Evolutionary conservation across 2,329 filamentous ascomycete genomes (phyloP).

Genomic region (Cephalotrichum gorgonifer): DNA sequence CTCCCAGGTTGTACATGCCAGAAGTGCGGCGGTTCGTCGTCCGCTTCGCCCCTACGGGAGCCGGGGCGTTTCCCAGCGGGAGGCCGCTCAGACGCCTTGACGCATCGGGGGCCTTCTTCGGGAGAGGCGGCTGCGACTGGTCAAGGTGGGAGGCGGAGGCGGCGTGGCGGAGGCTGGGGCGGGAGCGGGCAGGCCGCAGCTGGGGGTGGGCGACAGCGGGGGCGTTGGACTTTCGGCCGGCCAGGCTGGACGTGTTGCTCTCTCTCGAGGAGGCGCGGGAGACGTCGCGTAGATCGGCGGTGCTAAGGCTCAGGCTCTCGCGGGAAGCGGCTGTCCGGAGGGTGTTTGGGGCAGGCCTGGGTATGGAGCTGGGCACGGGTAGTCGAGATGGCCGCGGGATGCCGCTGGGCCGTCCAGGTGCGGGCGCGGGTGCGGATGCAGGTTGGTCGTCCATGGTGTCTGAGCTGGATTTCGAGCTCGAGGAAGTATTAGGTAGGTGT

Average conservation of each 20-base stretch:
- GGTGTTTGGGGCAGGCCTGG: slow-evolving; percentile 2
- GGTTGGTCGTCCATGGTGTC: background rate
- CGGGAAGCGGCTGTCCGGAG: slow-evolving; percentile 12
- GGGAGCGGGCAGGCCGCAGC: background rate
- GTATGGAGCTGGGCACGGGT: slow-evolving; percentile 19
- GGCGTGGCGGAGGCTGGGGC: slow-evolving; percentile 1
- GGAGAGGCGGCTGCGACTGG: background rate
- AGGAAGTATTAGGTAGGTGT: too few species aligned
- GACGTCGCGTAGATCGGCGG: background rate
- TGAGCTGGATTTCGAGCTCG: background rate
- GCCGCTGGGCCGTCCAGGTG: slow-evolving; percentile 21
- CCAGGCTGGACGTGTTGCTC: background rate
- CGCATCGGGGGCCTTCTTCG: background rate
- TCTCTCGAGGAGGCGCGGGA: slow-evolving; percentile 2
- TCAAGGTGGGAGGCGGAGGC: background rate
- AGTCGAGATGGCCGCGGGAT: slow-evolving; percentile 28
- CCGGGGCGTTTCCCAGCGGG: too few species aligned
- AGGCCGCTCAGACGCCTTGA: background rate
- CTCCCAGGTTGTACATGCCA: background rate
- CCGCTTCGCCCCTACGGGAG: too few species aligned
- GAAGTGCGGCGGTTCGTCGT: too few species aligned
- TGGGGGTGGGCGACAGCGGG: background rate
- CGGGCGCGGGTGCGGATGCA: too few species aligned
- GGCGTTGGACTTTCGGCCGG: background rate
- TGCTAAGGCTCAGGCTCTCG: slow-evolving; percentile 9